These are phyloP conservation scores for Coemansia sp. DNA, from an alignment of 192 early-diverging fungal species.

Conservation along the genomic window DNA sequence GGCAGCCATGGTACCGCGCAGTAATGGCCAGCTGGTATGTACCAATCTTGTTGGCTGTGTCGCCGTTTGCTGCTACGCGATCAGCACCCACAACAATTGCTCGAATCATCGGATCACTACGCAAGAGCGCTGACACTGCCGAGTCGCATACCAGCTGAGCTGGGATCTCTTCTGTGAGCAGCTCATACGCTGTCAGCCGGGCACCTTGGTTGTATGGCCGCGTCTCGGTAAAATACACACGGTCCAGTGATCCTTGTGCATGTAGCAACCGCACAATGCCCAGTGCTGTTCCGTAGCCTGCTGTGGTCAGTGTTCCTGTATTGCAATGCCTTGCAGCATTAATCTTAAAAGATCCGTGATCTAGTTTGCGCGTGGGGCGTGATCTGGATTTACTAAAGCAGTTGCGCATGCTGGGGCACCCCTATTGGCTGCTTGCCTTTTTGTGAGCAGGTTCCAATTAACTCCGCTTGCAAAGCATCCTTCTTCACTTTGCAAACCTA, in stretches of 20 bases:
- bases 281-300: slow-evolving; percentile 87
- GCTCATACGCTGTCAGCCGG: slow-evolving; percentile 91
- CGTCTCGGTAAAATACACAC: slow-evolving; percentile 93
- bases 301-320: slow-evolving; percentile 85
- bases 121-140: slow-evolving; percentile 83
- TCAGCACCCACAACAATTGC: slow-evolving; percentile 97
- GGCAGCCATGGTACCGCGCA: slow-evolving; percentile 76
- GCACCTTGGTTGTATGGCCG: slow-evolving; percentile 98
- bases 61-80: slow-evolving; percentile 92
- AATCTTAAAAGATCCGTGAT: too few relatives aligned
- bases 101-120: slow-evolving; percentile 56
- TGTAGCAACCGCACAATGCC: slow-evolving; percentile 87
- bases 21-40: slow-evolving; percentile 96
- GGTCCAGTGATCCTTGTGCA: slow-evolving; percentile 54
- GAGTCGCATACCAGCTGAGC: slow-evolving; percentile 87
- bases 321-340: slow-evolving; percentile 73
- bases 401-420: too few relatives aligned
- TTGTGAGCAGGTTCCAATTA: too few relatives aligned
- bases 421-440: too few relatives aligned
- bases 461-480: too few relatives aligned
- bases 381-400: too few relatives aligned
- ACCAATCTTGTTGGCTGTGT: slow-evolving; percentile 98
- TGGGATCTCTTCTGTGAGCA: slow-evolving; percentile 89
- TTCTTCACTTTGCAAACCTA: too few relatives aligned
- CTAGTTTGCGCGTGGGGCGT: too few relatives aligned